Evolutionary conservation across 2,329 filamentous ascomycete species (phyloP), one percentile per base, ranked within the genome.

Genomic region (Lizonia empirigonia): DNA sequence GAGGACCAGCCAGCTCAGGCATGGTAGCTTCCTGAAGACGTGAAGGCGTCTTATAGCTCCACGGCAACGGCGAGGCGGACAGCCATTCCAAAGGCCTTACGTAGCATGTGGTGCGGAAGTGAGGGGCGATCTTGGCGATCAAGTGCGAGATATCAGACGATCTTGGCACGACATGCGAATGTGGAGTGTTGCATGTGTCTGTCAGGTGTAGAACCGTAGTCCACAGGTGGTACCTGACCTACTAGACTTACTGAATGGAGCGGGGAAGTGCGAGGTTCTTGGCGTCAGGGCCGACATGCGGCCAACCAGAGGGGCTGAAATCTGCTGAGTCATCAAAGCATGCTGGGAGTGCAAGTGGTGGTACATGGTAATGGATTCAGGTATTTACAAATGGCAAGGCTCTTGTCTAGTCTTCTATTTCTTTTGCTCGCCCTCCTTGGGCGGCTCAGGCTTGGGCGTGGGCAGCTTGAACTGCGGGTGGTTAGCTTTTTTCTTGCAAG

Each of bases 341-440:
- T 13, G 27, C 7, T 13, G 29, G 26, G 26, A 20, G 20, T 27
- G 18, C 9, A 35, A 6, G 18, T 48, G 33, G 30, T 58, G 48
- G 51, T 53, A 60, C 52, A 52, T 24, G 38, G 22, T 47, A 18
- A 37, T 69, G 48, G 56, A 70, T 65, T 69, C 58, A 65, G 59
- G 58, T 73, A 72, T 75, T 69, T 75, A 73, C 72, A 76, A 62
- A 18, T n/a, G 18, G 36, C 30, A 19, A 40, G 15, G 23, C 23
- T 19, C 7, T 27, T 3, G 16, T 45, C 48, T 32, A 22, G 13
- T 20, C 32, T 50, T 70, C 70, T 91, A 93, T 81, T 97, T 96
- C 87, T 97, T 96, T 67, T 88, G 84, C 77, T 94, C 89, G 72
- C 92, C 89, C 74, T 89, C 87, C 81, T 91, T 91, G 69, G 90